Evolutionary conservation across 305 asterid species (phyloP).

Genomic region (Fraxinus dipetala): DNA sequence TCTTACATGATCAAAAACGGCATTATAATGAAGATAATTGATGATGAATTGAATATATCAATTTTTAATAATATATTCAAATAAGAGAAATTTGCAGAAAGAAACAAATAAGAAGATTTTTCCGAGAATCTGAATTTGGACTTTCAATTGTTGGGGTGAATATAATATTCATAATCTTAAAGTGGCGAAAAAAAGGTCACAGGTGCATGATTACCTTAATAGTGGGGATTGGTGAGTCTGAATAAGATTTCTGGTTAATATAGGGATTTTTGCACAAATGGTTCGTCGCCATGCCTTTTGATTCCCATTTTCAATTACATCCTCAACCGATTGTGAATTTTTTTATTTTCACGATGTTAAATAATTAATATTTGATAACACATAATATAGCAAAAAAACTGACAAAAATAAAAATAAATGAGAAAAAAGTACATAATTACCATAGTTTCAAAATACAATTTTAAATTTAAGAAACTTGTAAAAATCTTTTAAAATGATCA

Average conservation of each 20-base stretch:
- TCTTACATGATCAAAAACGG: not conserved
- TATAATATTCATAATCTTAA: no score
- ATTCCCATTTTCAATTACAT: no score
- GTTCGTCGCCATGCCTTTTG: no score
- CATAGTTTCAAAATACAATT: no score
- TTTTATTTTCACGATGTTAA: no score
- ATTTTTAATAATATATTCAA: not conserved
- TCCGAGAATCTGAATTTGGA: not conserved
- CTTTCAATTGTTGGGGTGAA: not conserved
- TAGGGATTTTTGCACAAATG: not conserved
- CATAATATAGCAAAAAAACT: no score
- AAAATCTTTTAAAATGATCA: no score
- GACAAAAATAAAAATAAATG: no score
- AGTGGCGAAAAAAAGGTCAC: not conserved
- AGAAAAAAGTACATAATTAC: no score
- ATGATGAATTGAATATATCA: not conserved
- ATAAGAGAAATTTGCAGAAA: not conserved
- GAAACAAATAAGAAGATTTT: not conserved
- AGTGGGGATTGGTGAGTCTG: not conserved
- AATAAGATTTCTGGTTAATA: not conserved
- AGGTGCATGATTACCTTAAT: not conserved
- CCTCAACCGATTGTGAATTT: no score
- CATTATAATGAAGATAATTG: not conserved
- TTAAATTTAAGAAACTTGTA: no score
- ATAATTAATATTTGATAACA: no score